These are phyloP conservation scores for Anisogramma anomala DNA, from an alignment of 2,329 filamentous ascomycete species.

Conservation along the genomic window DNA sequence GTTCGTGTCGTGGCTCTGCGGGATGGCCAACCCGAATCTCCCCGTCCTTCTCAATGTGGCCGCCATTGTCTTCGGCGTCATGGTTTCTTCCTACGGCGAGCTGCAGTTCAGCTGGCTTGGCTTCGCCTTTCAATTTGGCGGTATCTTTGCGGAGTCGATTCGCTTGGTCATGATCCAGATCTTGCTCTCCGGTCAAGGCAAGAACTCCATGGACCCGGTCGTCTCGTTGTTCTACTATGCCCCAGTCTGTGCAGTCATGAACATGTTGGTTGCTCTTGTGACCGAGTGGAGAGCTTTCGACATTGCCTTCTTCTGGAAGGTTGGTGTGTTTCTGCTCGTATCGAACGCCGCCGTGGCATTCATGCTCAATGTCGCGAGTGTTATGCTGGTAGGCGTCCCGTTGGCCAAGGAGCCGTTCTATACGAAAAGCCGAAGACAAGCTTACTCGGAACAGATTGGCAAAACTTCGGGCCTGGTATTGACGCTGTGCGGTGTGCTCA, in stretches of 20 bases:
- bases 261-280: conserved; percentile 56
- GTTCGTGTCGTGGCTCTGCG: conserved; percentile 50
- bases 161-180: conserved; percentile 79
- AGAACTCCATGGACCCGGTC: conserved; percentile 72
- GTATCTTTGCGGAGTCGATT: conserved; percentile 69
- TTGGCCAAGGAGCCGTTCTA: not conserved
- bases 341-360: conserved; percentile 68
- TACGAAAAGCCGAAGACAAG: not conserved
- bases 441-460: conserved; percentile 54
- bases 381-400: conserved; percentile 58
- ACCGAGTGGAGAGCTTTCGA: conserved; percentile 58
- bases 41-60: conserved; percentile 36
- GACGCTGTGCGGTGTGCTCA: conserved; percentile 75
- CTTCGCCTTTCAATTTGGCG: conserved; percentile 59
- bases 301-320: conserved; percentile 50
- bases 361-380: conserved; percentile 68
- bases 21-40: conserved; percentile 36
- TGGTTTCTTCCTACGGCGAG: conserved; percentile 47
- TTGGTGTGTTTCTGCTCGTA: conserved; percentile 53
- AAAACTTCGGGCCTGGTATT: conserved; percentile 79
- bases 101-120: conserved; percentile 56
- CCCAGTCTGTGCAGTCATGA: conserved; percentile 73
- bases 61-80: conserved; percentile 41
- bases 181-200: conserved; percentile 60
- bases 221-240: conserved; percentile 87